Evolutionary conservation across 2,329 filamentous ascomycete species (phyloP), one percentile per base, ranked within the genome.

Genomic region (Colletotrichum scovillei): DNA sequence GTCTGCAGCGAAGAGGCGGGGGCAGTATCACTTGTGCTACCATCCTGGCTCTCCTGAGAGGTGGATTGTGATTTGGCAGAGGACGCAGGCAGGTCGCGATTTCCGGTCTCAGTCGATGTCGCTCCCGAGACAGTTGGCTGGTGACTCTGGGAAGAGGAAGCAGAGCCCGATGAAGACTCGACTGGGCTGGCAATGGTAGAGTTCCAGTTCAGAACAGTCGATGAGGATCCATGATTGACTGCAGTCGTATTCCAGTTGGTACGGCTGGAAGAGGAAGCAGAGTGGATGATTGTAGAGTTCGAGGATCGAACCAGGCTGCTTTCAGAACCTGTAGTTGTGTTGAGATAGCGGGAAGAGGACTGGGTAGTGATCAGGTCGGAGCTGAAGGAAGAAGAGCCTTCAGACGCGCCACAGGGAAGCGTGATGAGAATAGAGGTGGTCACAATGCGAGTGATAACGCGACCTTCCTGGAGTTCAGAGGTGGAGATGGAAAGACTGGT

Each of bases 341-440:
- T 4, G 60, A 12, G 12, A 28, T 22, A 11, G 11, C n/a, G 11
- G 12, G 12, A 28, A 14, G 49, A 26, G 19, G 62, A 42, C 9
- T 28, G 53, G 53, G n/a, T 12, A 11, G 49, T 28, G 8, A 56
- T 6, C 9, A 58, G 22, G 14, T 56, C 24, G 57, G 19, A 12
- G 22, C 5, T n/a, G 9, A 14, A 16, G 2, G 60, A 70, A 4
- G 49, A n/a, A 1, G 70, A 56, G 1, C 57, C 32, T 11, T 53
- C 60, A 0, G 71, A 46, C 4, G 42, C 60, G 4, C 22, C 46
- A 26, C 62, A 73, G 4, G 71, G 55, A 1, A 73, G 46, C 0
- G 60, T 26, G 19, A 70, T 24, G 11, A 70, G 59, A 2, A 70
- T 35, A 19, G 64, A 65, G 46, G 55, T 60, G 1, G 67, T 70